Evolutionary conservation across 768 basidiomycete genomes (phyloP), one percentile per base, ranked within the genome.

Genomic region (Trametes elegans): DNA sequence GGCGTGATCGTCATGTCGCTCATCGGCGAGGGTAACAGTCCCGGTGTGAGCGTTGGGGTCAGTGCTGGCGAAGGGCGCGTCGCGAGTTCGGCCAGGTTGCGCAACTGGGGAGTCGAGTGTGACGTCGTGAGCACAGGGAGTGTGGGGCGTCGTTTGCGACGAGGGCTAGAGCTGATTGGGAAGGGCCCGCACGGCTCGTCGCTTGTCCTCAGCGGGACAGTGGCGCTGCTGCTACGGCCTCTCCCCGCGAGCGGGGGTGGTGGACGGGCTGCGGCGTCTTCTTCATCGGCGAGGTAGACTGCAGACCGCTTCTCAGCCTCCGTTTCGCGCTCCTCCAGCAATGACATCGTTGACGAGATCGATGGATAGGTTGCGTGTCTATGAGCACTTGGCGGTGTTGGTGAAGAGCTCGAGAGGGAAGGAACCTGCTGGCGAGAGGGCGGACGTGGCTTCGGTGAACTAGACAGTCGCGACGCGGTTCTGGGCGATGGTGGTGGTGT

Each of bases 321-420:
- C 3, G 52, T 55, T 5, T 63, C 59, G 28, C 65, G 63, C 38
- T 66, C 65, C 29, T 61, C 64, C 11, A 68, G 59, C 24, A 63
- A 45, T 5, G 62, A 64, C 24, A 68, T 62, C 2, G 66, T 66
- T 2, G 66, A 68, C 3, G 65, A 62, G 42, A 68, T 66, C 9
- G 66, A 68, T 1, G 66, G 66, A 47, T 61, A 68, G 3, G 66
- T 62, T 36, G 62, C 59, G 47, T 68, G 66, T 1, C 59, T 49
- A 7, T 58, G 53, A 11, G 40, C 32, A 14, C 24, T 31, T 2
- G 62, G 41, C 13, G 45, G 48, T 14, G 27, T 5, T 9, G 54
- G 26, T 2, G 41, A 7, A 2, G 44, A 27, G n/a, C 21, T 26
- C 16, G 40, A 49, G 24, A 38, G 23, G n/a, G 51, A 57, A 3